These are phyloP conservation scores for Myxozyma neglecta DNA, from an alignment of 805 yeast genomes.

Conservation along the genomic window DNA sequence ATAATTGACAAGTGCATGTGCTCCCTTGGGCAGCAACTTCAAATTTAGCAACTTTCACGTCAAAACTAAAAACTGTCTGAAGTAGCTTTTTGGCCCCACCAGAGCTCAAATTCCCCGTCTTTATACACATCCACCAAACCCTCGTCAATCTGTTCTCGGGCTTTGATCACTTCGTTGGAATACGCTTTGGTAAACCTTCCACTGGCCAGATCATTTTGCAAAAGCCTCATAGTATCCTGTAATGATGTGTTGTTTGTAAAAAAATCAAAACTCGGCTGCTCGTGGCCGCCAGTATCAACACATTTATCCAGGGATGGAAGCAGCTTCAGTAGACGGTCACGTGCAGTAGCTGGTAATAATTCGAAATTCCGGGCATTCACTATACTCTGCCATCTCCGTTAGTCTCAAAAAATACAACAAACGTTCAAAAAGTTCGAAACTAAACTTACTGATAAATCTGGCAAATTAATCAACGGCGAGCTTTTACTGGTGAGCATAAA, in stretches of 20 bases:
- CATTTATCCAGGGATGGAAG: conserved; percentile 2
- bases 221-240: background rate
- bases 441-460: background rate
- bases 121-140: conserved; percentile 1
- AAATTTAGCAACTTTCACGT: background rate
- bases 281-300: background rate
- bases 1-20: background rate
- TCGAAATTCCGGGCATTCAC: background rate
- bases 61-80: background rate
- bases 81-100: conserved; percentile 4
- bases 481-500: conserved; percentile 6
- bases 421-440: background rate
- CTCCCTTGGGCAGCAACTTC: background rate
- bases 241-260: background rate
- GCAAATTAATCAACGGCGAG: background rate
- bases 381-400: background rate
- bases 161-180: background rate
- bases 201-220: background rate
- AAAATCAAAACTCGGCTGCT: background rate
- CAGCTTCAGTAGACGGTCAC: background rate
- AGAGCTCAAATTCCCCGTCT: conserved; percentile 4
- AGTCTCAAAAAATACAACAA: background rate
- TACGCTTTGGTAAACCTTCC: conserved; percentile 2
- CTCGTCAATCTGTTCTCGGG: background rate
- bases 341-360: background rate